phyloP scores from a whole-genome alignment of 371 early-diverging fungal species.

The Saksenaea vasiformis region DNA sequence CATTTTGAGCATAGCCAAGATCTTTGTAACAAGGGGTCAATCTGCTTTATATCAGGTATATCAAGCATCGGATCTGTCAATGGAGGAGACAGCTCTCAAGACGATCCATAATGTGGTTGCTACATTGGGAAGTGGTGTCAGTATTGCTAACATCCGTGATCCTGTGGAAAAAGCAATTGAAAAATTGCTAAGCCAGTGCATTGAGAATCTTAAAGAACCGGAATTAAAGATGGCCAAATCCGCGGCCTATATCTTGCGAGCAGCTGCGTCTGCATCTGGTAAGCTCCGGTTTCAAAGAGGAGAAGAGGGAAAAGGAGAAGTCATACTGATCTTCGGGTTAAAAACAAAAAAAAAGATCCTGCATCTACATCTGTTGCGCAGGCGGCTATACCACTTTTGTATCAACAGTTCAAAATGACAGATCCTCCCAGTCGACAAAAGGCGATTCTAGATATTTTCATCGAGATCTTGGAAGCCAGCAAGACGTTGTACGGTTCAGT shows the following conservation, averaged over 20 bases:
- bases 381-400: conserved; percentile 50
- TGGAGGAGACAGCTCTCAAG: conserved; percentile 60
- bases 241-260: conserved; percentile 60
- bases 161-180: conserved; percentile 62
- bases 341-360: conserved; percentile 63
- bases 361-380: conserved; percentile 63
- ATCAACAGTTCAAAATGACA: conserved; percentile 40
- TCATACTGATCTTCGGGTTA: not conserved
- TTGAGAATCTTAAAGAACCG: conserved; percentile 63
- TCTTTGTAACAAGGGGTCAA: not conserved
- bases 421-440: conserved; percentile 55
- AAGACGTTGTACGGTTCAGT: conserved; percentile 57
- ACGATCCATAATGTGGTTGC: conserved; percentile 64
- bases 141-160: conserved; percentile 51
- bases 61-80: conserved; percentile 62
- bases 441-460: conserved; percentile 58
- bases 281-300: not conserved
- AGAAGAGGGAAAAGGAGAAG: not conserved
- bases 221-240: conserved; percentile 69
- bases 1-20: not conserved
- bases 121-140: conserved; percentile 54
- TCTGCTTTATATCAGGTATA: conserved; percentile 43
- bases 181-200: conserved; percentile 59
- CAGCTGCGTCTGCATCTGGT: conserved; percentile 66
- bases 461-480: conserved; percentile 60